Evolutionary conservation across 495 filamentous ascomycete species (phyloP).

Genomic region (Haplographium delicatum): DNA sequence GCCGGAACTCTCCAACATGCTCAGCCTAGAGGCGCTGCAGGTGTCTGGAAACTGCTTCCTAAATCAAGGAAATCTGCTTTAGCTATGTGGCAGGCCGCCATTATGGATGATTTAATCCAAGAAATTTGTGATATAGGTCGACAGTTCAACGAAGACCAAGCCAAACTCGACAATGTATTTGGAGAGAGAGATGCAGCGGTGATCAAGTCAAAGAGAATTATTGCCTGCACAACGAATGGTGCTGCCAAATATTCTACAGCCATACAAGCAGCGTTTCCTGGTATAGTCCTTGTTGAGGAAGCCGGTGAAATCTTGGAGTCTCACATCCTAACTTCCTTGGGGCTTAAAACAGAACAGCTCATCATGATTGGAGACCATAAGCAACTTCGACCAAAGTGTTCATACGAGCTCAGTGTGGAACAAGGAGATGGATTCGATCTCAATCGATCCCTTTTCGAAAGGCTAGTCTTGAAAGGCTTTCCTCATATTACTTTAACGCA

Average conservation of each 20-base stretch:
- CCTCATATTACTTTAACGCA: conserved; percentile 51
- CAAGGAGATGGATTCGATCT: conserved; percentile 62
- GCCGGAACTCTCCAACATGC: conserved; percentile 37
- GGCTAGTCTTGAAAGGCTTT: conserved; percentile 51
- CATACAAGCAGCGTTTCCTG: conserved; percentile 45
- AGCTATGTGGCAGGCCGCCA: conserved; percentile 41
- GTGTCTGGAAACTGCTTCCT: conserved; percentile 50
- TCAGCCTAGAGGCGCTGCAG: conserved; percentile 21
- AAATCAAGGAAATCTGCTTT: conserved; percentile 31
- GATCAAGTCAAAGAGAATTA: conserved; percentile 53
- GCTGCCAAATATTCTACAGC: conserved; percentile 58
- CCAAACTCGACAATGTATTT: conserved; percentile 34
- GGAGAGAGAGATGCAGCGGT: conserved; percentile 40
- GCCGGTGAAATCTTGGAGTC: conserved; percentile 75
- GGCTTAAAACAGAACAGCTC: conserved; percentile 55
- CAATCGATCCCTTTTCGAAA: conserved; percentile 68
- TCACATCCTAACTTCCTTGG: conserved; percentile 62
- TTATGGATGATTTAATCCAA: conserved; percentile 45
- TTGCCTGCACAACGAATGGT: conserved; percentile 71
- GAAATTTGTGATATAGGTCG: conserved; percentile 32
- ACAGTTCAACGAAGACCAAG: conserved; percentile 40
- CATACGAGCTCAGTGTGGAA: conserved; percentile 56
- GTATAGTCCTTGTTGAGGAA: conserved; percentile 66
- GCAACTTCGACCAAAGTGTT: conserved; percentile 57
- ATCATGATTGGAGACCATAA: conserved; percentile 75